phyloP scores from a whole-genome alignment of 225 moss, liverwort and hornwort species.

The Straminergon stramineum region DNA sequence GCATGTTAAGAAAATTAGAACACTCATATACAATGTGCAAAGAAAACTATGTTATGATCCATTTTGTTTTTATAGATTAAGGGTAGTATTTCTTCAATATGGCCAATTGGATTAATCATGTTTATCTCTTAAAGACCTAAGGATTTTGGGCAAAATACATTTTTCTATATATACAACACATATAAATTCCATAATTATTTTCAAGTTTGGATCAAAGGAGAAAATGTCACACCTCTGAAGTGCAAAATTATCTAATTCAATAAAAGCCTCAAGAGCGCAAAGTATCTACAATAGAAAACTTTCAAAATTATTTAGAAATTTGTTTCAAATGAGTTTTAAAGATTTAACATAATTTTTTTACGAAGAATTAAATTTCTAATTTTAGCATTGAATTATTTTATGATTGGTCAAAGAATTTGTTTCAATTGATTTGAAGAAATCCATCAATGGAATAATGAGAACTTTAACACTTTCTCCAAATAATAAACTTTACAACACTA shows the following conservation, averaged over 20 bases:
- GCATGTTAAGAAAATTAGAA: background rate
- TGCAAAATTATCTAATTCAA: too few species aligned
- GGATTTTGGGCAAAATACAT: background rate
- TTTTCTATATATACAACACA: background rate
- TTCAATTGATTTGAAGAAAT: too few species aligned
- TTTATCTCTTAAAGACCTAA: accelerated
- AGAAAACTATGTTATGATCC: background rate
- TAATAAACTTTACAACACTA: background rate
- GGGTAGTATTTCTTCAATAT: background rate
- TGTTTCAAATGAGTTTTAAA: background rate
- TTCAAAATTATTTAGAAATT: background rate
- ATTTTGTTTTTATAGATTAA: background rate
- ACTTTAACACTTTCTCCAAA: background rate
- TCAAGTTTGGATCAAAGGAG: accelerated
- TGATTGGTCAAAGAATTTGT: background rate
- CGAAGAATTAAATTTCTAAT: background rate
- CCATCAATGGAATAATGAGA: background rate
- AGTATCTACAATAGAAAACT: background rate
- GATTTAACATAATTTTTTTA: background rate
- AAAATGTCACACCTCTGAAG: background rate
- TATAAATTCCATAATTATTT: background rate
- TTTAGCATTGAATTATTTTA: background rate
- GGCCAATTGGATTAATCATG: background rate
- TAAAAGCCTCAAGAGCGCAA: background rate
- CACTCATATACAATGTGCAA: background rate